phyloP scores from a whole-genome alignment of 2,329 filamentous ascomycete species.

The Colletotrichum cuscutae region DNA sequence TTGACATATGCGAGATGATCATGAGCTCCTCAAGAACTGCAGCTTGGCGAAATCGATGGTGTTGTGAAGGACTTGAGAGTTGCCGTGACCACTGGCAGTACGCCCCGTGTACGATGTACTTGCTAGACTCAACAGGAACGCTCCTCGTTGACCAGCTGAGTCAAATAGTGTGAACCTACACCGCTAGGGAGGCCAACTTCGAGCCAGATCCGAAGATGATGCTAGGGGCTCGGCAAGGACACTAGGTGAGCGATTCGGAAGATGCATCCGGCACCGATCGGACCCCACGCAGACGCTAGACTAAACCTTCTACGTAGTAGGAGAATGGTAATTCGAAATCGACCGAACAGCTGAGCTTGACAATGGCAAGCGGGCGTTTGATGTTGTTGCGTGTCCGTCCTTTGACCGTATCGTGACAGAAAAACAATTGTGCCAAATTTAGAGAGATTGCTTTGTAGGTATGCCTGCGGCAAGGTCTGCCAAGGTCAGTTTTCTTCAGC shows the following conservation, averaged over 20 bases:
- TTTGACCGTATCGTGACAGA: background rate
- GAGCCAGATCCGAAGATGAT: conserved; percentile 19
- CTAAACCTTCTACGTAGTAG: conserved; percentile 1
- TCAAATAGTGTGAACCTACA: conserved; percentile 24
- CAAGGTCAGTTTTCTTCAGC: conserved; percentile 30
- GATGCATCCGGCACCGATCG: conserved; percentile 25
- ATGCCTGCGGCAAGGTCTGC: conserved; percentile 5
- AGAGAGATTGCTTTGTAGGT: background rate
- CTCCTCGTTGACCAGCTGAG: conserved; percentile 26
- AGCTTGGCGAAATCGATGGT: conserved; percentile 18
- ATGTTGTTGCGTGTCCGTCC: background rate
- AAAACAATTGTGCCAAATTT: background rate
- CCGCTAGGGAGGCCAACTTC: conserved; percentile 29
- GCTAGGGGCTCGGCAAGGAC: conserved; percentile 30
- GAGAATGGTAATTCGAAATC: background rate
- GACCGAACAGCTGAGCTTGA: background rate
- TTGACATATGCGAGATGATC: conserved; percentile 28
- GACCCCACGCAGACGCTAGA: conserved; percentile 14
- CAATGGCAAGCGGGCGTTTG: background rate
- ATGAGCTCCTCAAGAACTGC: conserved; percentile 25
- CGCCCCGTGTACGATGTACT: conserved; percentile 21
- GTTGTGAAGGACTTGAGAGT: conserved; percentile 8
- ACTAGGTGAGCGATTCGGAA: conserved; percentile 27
- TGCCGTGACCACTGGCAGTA: conserved; percentile 19
- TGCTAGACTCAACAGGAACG: conserved; percentile 31